phyloP scores from a whole-genome alignment of 768 basidiomycete genomes.

The Suillus luteus region DNA sequence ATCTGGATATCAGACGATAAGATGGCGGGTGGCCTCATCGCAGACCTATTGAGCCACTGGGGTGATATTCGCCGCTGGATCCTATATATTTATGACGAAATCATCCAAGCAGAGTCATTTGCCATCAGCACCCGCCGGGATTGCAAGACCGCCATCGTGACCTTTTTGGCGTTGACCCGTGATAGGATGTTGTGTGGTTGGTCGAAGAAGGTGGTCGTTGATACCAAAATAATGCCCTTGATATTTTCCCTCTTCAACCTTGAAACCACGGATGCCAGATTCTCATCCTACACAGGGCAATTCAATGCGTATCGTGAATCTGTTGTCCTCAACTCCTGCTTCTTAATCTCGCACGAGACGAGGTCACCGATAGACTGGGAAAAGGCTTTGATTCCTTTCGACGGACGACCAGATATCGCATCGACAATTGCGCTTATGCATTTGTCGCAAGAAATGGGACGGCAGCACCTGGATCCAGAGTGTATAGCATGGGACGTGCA shows the following conservation, averaged over 20 bases:
- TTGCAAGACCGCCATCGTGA: slow-evolving; percentile 28
- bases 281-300: slow-evolving; percentile 24
- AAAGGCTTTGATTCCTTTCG: slow-evolving; percentile 27
- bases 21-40: slow-evolving; percentile 17
- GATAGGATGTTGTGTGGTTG: slow-evolving; percentile 28
- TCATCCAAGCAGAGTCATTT: slow-evolving; percentile 17
- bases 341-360: slow-evolving; percentile 29
- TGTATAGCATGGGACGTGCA: slow-evolving; percentile 34
- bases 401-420: slow-evolving; percentile 21
- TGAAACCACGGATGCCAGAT: slow-evolving; percentile 25
- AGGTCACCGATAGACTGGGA: slow-evolving; percentile 23
- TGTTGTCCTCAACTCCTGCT: slow-evolving; percentile 28
- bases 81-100: slow-evolving; percentile 23
- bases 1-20: slow-evolving; percentile 25
- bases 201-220: slow-evolving; percentile 26
- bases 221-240: slow-evolving; percentile 30
- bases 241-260: slow-evolving; percentile 33
- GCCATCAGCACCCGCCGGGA: slow-evolving; percentile 17
- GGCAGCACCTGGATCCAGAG: slow-evolving; percentile 20
- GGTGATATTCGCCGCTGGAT: slow-evolving; percentile 30
- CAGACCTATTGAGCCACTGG: slow-evolving; percentile 23
- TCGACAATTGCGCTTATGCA: slow-evolving; percentile 27
- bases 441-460: slow-evolving; percentile 28
- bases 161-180: slow-evolving; percentile 30
- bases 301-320: slow-evolving; percentile 29